Conservation (phyloP, 306 rosid genomes). For the Acacia crassicarpa region DNA sequence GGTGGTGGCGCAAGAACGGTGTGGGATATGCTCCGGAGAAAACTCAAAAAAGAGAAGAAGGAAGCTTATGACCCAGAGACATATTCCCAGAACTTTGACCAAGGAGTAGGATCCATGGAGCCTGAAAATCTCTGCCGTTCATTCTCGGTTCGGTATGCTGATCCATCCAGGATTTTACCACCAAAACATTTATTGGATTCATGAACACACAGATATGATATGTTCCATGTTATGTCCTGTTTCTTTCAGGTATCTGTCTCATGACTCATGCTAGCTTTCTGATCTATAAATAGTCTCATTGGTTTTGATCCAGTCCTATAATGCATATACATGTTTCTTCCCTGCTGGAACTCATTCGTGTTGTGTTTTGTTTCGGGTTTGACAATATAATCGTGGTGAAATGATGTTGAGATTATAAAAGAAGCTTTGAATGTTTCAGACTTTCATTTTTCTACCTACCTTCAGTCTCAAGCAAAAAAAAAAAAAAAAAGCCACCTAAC, state of each 20-base stretch:
- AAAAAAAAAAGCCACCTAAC: conserved; percentile 20
- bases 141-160: conserved; percentile 63
- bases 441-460: conserved; percentile 23
- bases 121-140: conserved; percentile 53
- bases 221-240: neutral
- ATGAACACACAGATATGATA: neutral
- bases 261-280: neutral
- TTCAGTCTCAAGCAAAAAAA: conserved; percentile 27
- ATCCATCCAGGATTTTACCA: conserved; percentile 53
- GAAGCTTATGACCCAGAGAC: conserved; percentile 45
- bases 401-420: neutral
- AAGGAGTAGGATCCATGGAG: conserved; percentile 52
- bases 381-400: conserved; percentile 28
- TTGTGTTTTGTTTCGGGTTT: neutral
- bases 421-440: conserved; percentile 18
- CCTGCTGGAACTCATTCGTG: neutral
- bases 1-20: conserved; percentile 27
- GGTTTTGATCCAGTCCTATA: neutral
- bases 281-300: neutral
- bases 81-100: conserved; percentile 59
- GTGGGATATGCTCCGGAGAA: conserved; percentile 55
- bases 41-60: conserved; percentile 38
- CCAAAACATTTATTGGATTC: conserved; percentile 39
- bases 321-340: neutral
- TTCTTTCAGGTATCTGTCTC: neutral